phyloP scores from a whole-genome alignment of 805 yeast species.

The Komagataella phaffii region DNA sequence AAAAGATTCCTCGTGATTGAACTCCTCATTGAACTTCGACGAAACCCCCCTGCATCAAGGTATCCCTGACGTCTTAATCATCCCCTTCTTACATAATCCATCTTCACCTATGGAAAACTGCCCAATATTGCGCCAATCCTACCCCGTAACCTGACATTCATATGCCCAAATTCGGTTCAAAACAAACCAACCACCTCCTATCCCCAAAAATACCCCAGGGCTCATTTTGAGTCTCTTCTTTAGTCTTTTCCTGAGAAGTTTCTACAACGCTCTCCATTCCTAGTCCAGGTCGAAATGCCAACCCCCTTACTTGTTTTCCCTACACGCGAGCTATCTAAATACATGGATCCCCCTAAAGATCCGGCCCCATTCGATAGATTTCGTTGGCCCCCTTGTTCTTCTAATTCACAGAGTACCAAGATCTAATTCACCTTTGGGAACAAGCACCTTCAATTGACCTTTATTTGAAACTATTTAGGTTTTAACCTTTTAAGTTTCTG shows the following conservation, averaged over 20 bases:
- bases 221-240: background rate
- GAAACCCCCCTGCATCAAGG: too few relatives aligned
- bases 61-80: too few relatives aligned
- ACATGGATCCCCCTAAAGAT: background rate
- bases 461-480: background rate
- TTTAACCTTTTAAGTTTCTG: background rate
- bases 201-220: background rate
- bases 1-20: too few relatives aligned
- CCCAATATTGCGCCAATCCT: background rate
- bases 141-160: background rate
- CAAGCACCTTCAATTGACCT: background rate
- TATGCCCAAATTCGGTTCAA: background rate
- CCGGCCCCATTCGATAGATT: background rate
- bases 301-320: background rate
- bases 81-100: background rate
- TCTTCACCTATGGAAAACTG: background rate
- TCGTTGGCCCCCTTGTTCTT: background rate
- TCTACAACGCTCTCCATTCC: background rate
- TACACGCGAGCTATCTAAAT: background rate
- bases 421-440: background rate
- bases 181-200: background rate
- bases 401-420: background rate
- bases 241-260: background rate
- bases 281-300: background rate
- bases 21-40: too few relatives aligned